Percentiles rank a stretch among this genome's conserved stretches.
Evolutionary conservation across 257 asterid genomes (phyloP).

Genomic region (Solanum stenotomum): DNA sequence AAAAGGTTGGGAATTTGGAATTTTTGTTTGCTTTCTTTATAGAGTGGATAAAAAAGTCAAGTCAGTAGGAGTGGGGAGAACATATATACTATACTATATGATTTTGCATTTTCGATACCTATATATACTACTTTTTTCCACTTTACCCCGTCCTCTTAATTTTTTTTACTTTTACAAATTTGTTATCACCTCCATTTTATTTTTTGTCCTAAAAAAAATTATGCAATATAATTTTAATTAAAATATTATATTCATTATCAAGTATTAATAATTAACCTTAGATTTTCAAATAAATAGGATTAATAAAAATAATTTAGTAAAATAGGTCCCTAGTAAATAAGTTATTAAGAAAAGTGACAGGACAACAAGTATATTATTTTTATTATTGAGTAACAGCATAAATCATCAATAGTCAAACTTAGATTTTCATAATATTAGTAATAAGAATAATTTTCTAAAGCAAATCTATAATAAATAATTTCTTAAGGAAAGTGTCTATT

Average conservation of each 20-base stretch:
- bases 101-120: neutral
- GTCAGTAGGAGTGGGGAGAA: neutral
- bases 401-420: neutral
- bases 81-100: too few species aligned
- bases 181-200: neutral
- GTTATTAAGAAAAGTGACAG: too few species aligned
- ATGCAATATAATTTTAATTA: neutral
- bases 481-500: neutral
- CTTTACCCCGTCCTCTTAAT: neutral
- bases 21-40: neutral
- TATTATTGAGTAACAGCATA: too few species aligned
- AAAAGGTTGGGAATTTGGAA: neutral
- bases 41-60: neutral
- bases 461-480: neutral
- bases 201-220: neutral
- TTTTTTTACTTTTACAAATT: neutral
- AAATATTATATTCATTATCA: too few species aligned
- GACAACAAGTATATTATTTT: neutral
- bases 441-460: neutral
- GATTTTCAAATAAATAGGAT: too few species aligned
- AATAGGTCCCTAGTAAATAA: neutral
- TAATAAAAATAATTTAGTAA: too few species aligned
- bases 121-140: neutral
- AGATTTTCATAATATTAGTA: neutral
- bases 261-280: too few species aligned